Base-by-base conservation (phyloP, 768 basidiomycete genomes). In the Daedaleopsis sinensis region DNA sequence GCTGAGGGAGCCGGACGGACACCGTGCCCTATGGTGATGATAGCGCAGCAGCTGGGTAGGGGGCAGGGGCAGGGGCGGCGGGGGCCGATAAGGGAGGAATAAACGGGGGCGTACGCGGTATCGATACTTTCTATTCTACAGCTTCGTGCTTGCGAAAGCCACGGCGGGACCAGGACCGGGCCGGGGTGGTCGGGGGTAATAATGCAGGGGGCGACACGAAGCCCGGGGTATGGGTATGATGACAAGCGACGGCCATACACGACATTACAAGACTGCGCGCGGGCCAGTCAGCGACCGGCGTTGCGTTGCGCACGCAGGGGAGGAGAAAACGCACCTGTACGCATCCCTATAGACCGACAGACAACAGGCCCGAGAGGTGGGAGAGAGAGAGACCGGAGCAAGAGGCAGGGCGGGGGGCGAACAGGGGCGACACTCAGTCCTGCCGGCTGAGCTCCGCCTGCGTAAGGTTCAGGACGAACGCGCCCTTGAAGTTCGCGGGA, bases 401-500 rank as follows among this genome's bases (percentile, higher is more conserved):
- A 18, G 53, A n/a, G 16, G 27, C 21, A 38, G 38, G 37, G n/a
- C n/a, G n/a, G n/a, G n/a, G n/a, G n/a, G n/a, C n/a, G n/a, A n/a
- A n/a, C n/a, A 39, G 39, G 23, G 52, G 27, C 27, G 27, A 32
- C 27, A 32, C 46, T 78, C 70, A 83, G 65, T 83, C 82, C 74
- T 87, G 87, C 68, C 90, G 80, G 73, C 90, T 83, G 72, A 94
- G 82, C 72, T 94, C 92, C 9, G 85, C 91, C 72, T 92, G 92
- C 0, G 92, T 93, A 59, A 94, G 81, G 74, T 93, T 83, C 55
- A 94, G 84, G 62, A 89, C 79, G 67, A 93, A 94, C 42, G 83
- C 84, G 51, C 80, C 79, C 72, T 84, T 82, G 74, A 84, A 85
- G 71, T 89, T 86, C 69, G 85, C 80, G 27, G 93, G 90, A 11